phyloP scores from a whole-genome alignment of 2,329 filamentous ascomycete genomes.

The Grosmannia serpens region DNA sequence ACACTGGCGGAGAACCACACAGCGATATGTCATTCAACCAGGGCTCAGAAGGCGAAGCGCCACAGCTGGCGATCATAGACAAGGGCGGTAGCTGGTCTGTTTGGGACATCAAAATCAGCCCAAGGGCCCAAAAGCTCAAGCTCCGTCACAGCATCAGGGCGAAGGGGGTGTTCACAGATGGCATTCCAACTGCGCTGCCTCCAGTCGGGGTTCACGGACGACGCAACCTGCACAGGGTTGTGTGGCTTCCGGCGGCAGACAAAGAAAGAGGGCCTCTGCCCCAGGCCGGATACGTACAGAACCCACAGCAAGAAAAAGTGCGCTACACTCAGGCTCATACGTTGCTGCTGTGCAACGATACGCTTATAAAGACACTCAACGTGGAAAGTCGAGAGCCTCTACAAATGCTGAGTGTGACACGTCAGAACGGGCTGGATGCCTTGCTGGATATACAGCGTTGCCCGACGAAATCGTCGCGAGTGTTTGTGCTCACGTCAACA shows the following conservation, averaged over 20 bases:
- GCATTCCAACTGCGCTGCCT: not conserved
- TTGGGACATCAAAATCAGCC: slow-evolving; percentile 43
- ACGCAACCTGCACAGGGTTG: slow-evolving; percentile 6
- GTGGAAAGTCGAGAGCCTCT: slow-evolving; percentile 5
- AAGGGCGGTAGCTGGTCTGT: slow-evolving; percentile 54
- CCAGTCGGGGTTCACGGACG: not conserved
- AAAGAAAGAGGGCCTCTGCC: too few relatives aligned
- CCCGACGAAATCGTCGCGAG: slow-evolving; percentile 31
- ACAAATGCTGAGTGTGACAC: slow-evolving; percentile 9
- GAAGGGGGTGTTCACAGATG: slow-evolving; percentile 26
- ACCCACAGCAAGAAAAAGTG: not conserved
- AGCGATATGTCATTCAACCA: slow-evolving; percentile 57
- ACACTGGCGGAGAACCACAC: slow-evolving; percentile 44
- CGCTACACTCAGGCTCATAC: not conserved
- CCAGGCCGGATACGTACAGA: not conserved
- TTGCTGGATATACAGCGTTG: slow-evolving; percentile 47
- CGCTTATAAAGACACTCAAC: slow-evolving; percentile 17
- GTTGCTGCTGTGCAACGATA: slow-evolving; percentile 19
- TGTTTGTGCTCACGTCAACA: slow-evolving; percentile 47
- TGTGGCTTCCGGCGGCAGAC: slow-evolving; percentile 4
- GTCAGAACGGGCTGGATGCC: slow-evolving; percentile 21
- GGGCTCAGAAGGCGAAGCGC: slow-evolving; percentile 30
- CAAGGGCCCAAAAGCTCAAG: slow-evolving; percentile 21
- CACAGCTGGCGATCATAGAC: slow-evolving; percentile 57
- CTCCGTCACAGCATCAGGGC: slow-evolving; percentile 18